phyloP scores from a whole-genome alignment of 2,329 filamentous ascomycete species.

The Talaromyces marneffei region DNA sequence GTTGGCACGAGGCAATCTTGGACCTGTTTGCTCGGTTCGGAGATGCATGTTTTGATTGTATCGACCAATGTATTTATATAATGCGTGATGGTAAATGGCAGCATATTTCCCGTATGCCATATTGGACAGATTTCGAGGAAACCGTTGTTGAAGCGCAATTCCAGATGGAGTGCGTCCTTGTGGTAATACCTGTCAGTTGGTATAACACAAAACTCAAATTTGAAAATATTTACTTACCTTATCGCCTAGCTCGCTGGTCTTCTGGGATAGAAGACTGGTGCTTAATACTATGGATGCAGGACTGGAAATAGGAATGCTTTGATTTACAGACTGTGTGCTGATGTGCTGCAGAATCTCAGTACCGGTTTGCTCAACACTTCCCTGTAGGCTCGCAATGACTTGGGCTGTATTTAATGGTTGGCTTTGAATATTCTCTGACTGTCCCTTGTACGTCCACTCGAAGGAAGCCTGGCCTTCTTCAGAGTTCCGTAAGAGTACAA shows the following conservation, averaged over 20 bases:
- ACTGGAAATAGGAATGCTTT: too few species aligned
- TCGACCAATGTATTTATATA: slow-evolving; percentile 42
- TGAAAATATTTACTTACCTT: neutral
- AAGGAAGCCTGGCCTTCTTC: slow-evolving; percentile 36
- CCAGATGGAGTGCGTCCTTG: neutral
- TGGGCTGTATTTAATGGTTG: neutral
- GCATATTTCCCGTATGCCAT: slow-evolving; percentile 39
- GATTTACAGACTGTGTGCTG: neutral
- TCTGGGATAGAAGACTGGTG: neutral
- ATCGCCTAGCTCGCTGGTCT: too few species aligned
- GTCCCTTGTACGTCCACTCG: slow-evolving; percentile 35
- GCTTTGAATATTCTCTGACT: neutral
- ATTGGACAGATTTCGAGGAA: slow-evolving; percentile 31
- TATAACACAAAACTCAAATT: neutral
- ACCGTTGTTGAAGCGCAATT: neutral
- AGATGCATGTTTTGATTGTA: slow-evolving; percentile 32
- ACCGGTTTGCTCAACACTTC: neutral
- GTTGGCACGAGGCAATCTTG: slow-evolving; percentile 30
- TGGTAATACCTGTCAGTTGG: neutral
- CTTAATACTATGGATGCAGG: neutral
- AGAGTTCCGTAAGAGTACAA: slow-evolving; percentile 39
- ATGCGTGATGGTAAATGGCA: slow-evolving; percentile 39
- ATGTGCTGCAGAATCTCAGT: neutral
- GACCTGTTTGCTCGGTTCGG: slow-evolving; percentile 26
- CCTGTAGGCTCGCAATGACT: neutral